Conservation (phyloP, 768 basidiomycete genomes). For the Gymnopilus dilepis region DNA sequence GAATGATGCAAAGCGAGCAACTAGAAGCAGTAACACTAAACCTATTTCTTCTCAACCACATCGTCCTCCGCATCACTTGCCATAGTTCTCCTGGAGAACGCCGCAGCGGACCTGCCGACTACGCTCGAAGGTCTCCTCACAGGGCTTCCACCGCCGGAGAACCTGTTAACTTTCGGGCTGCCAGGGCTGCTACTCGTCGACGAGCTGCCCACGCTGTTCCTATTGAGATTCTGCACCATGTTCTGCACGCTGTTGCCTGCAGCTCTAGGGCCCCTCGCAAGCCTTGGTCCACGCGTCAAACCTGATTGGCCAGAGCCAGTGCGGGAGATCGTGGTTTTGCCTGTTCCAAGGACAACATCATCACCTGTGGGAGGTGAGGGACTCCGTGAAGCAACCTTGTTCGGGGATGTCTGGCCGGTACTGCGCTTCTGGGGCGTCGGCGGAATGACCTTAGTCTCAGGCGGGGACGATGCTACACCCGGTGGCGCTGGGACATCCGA, state of each 20-base stretch:
- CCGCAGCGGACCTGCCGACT: slow-evolving; percentile 50
- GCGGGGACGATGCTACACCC: slow-evolving; percentile 38
- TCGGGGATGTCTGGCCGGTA: slow-evolving; percentile 40
- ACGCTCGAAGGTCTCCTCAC: slow-evolving; percentile 51
- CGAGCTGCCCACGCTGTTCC: slow-evolving; percentile 46
- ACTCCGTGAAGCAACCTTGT: slow-evolving; percentile 45
- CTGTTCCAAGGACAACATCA: slow-evolving; percentile 40
- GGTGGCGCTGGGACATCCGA: slow-evolving; percentile 46
- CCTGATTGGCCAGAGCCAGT: slow-evolving; percentile 46
- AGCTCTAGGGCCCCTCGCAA: slow-evolving; percentile 53
- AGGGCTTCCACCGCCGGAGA: slow-evolving; percentile 50
- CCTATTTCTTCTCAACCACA: slow-evolving; percentile 49
- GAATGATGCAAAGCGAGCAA: not conserved
- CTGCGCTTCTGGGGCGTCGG: slow-evolving; percentile 56
- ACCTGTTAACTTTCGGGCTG: slow-evolving; percentile 51
- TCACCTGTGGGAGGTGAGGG: slow-evolving; percentile 44
- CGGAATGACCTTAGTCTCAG: slow-evolving; percentile 53
- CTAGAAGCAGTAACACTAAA: no score
- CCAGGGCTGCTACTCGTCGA: slow-evolving; percentile 36
- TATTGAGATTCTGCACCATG: slow-evolving; percentile 63
- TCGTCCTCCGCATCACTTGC: slow-evolving; percentile 86
- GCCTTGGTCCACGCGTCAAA: slow-evolving; percentile 34
- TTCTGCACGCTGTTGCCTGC: slow-evolving; percentile 55
- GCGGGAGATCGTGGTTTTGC: slow-evolving; percentile 50
- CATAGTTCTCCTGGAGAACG: slow-evolving; percentile 77